Conservation (phyloP, 345 rosid species). For the Linum lewisii region DNA sequence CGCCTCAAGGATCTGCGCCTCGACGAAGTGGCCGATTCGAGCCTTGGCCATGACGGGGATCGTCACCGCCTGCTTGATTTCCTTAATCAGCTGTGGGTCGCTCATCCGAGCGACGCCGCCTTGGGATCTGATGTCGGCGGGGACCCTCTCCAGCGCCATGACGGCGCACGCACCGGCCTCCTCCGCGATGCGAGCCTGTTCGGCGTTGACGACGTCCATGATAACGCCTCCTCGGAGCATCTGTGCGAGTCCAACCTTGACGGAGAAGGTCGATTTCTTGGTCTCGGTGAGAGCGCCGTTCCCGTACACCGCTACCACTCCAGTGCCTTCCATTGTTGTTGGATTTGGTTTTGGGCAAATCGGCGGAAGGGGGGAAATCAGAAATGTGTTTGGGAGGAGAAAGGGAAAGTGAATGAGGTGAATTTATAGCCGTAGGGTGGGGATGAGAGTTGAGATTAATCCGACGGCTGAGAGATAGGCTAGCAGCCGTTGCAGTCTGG, state of each 20-base stretch:
- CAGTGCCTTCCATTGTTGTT: not conserved
- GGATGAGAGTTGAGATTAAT: not conserved
- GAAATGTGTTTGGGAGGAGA: not conserved
- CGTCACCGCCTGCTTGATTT: slow-evolving; percentile 1
- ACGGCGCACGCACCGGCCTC: slow-evolving; percentile 8
- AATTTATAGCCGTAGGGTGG: not conserved
- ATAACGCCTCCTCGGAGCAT: slow-evolving; percentile 6
- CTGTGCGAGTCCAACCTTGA: slow-evolving; percentile 3
- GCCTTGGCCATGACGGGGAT: slow-evolving; percentile 8
- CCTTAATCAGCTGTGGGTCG: slow-evolving; percentile 5
- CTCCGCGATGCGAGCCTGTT: slow-evolving; percentile 5
- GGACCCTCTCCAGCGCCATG: slow-evolving; percentile 5
- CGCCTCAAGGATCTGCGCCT: slow-evolving; percentile 5
- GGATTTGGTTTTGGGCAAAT: not conserved
- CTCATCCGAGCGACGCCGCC: slow-evolving; percentile 5
- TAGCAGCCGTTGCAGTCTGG: not conserved
- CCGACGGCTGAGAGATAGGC: not conserved
- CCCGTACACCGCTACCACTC: slow-evolving; percentile 3
- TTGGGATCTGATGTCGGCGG: slow-evolving; percentile 3
- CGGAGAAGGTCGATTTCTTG: slow-evolving; percentile 2
- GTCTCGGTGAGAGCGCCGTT: slow-evolving; percentile 4
- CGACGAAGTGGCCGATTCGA: slow-evolving; percentile 4
- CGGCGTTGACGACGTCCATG: slow-evolving; percentile 8
- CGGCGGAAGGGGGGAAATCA: not conserved
- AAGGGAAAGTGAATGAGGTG: not conserved